Percentiles rank a stretch among this genome's conserved stretches.
phyloP scores from a whole-genome alignment of 2,329 filamentous ascomycete species.

The Dothideomycetidae sp. region DNA sequence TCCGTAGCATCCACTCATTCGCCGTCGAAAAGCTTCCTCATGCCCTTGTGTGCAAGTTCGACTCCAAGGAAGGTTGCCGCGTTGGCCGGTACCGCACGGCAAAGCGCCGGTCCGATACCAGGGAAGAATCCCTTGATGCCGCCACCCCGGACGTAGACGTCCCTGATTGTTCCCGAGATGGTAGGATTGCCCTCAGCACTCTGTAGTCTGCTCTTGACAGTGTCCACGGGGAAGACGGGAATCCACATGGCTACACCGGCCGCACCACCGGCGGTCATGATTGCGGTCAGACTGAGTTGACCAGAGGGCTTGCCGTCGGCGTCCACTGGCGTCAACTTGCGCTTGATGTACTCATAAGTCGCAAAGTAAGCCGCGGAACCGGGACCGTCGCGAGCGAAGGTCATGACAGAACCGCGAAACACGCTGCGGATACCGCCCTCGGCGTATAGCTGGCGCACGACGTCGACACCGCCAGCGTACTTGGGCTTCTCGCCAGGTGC shows the following conservation, averaged over 20 bases:
- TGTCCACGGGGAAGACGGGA: conserved; percentile 93
- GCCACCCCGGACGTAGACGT: conserved; percentile 62
- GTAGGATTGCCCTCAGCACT: conserved; percentile 76
- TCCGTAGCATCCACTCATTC: conserved; percentile 6
- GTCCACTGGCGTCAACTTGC: conserved; percentile 69
- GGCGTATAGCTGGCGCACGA: conserved; percentile 82
- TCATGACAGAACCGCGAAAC: conserved; percentile 82
- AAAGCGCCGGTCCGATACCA: conserved; percentile 82
- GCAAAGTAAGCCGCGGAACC: conserved; percentile 94
- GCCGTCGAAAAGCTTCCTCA: conserved; percentile 56
- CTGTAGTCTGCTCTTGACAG: conserved; percentile 87
- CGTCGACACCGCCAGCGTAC: conserved; percentile 76
- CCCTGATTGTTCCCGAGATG: conserved; percentile 62
- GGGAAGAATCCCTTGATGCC: conserved; percentile 93
- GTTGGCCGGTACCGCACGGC: conserved; percentile 87
- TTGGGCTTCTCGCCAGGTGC: conserved; percentile 83
- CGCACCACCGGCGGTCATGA: conserved; percentile 74
- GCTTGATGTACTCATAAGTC: conserved; percentile 92
- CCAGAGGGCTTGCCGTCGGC: conserved; percentile 55
- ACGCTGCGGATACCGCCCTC: conserved; percentile 84
- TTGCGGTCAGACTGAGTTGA: conserved; percentile 63
- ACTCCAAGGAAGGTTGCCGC: conserved; percentile 87
- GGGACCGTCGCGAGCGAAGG: conserved; percentile 82
- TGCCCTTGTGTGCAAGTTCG: conserved; percentile 68
- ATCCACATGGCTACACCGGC: conserved; percentile 99